These are phyloP conservation scores for Amaranthus tricolor DNA, from an alignment of 179 eudicot genomes.

Conservation along the genomic window DNA sequence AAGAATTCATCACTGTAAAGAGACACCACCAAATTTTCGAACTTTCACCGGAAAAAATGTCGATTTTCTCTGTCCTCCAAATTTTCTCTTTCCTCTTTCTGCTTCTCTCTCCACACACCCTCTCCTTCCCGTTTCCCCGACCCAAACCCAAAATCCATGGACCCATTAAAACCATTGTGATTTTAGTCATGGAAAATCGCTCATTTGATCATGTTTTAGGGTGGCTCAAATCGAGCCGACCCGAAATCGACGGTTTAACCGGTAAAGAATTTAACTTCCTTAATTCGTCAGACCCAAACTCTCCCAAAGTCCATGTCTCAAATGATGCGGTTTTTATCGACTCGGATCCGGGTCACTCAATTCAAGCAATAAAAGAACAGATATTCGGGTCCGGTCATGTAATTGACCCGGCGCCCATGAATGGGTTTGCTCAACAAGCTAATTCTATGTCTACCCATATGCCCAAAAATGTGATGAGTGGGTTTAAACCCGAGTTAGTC, in stretches of 20 bases:
- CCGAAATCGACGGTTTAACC: slow-evolving; percentile 80
- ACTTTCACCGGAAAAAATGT: slow-evolving; percentile 17
- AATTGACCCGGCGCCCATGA: slow-evolving; percentile 85
- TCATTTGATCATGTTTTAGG: slow-evolving; percentile 94
- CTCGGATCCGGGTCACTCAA: slow-evolving; percentile 96
- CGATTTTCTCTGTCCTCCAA: slow-evolving; percentile 21
- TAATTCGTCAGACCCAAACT: slow-evolving; percentile 64
- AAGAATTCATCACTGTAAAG: too few species aligned
- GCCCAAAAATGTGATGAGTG: slow-evolving; percentile 74
- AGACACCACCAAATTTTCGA: too few species aligned
- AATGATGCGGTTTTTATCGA: slow-evolving; percentile 67
- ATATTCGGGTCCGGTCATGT: slow-evolving; percentile 59
- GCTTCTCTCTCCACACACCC: slow-evolving; percentile 27
- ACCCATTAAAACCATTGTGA: slow-evolving; percentile 84
- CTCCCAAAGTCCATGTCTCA: slow-evolving; percentile 50
- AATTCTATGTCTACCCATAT: slow-evolving; percentile 46
- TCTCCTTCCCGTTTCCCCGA: slow-evolving; percentile 38
- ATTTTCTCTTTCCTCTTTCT: slow-evolving; percentile 26
- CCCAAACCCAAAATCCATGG: slow-evolving; percentile 41
- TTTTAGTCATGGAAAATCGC: slow-evolving; percentile 93
- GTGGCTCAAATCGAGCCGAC: slow-evolving; percentile 77
- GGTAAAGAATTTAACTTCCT: slow-evolving; percentile 66
- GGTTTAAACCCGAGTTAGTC: slow-evolving; percentile 62
- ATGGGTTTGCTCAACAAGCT: slow-evolving; percentile 92
- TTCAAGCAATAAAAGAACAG: slow-evolving; percentile 90